Evolutionary conservation across 1,139 yeast species (phyloP), one percentile per base, ranked within the genome.

Genomic region (Yamadazyma atlantica): DNA sequence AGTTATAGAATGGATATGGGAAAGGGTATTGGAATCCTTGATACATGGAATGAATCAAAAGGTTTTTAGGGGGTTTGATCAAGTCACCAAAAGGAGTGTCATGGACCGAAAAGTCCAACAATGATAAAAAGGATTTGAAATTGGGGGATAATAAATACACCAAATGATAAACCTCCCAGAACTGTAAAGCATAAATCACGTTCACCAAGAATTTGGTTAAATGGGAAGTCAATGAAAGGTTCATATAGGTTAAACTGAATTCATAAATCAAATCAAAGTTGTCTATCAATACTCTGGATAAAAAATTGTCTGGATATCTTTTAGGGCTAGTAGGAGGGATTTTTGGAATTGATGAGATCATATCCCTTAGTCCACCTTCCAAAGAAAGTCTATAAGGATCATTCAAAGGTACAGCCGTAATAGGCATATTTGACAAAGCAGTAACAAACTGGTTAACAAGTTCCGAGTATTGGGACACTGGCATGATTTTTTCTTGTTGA

Each of bases 1-100:
- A 71, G 39, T 70, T 70, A 49, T 71, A 71, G 42, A 70, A 71
- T 26, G 77, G 75, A 40, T 66, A 71, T 4, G 76, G 76, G 42
- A 65, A 70, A 11, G 76, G 75, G 41, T 66, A 71, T 42, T 67
- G 71, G 29, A 69, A 62, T 1, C 76, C 77, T 41, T 63, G 65
- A 25, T 65, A 55, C 66, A 71, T 60, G 17, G 61, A 54, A 32
- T 60, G 60, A 29, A 57, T 59, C 44, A 69, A 45, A 42, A 57
- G 68, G 41, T 69, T 69, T 31, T 53, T 56, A 0, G 76, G 77
- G 1, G 76, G 77, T 35, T 57, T 55, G 11, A 71, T 64, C 17
- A 71, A 45, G 4, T 65, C 61, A 0, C 76, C 76, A 44, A 66
- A 66, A 2, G 68, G 57, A 2, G 75, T 67, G 22, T 58, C 61